Evolutionary conservation across 176 grass and related monocot species (phyloP), one percentile per base, ranked within the genome.

Genomic region (Otatea glauca): DNA sequence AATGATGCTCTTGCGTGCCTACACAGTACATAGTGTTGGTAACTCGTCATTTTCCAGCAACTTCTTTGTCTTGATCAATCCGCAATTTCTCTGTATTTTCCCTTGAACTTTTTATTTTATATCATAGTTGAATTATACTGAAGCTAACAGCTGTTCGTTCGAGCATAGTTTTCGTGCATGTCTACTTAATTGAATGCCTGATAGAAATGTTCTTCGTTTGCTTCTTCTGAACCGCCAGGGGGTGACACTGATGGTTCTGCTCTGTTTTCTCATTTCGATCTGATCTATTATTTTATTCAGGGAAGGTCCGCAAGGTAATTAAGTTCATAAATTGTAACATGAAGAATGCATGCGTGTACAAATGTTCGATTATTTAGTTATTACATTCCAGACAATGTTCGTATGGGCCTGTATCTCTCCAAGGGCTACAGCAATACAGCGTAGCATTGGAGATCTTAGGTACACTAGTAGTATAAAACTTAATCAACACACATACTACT

Each of bases 131-230:
- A 50, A 37, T 55, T 37, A 13, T 2, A 34, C 25, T 74, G 4
- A 49, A 74, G 55, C 53, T 55, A 8, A 44, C 7, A 53, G 4
- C 8, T 51, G 29, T 75, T 20, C 12, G 72, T 55, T 75, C 5
- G 27, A 75, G 32, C 49, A 54, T 56, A 75, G 72, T 53, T 75
- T 37, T 75, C 72, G 38, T 34, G 32, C 27, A 37, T 18, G 32
- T 9, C 18, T 59, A n/a, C 9, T 59, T 4, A 4, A 59, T 11
- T n/a, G 21, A 9, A 10, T 23, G 56, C 9, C 56, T 59, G 56
- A 24, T 11, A 59, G 21, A 59, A 24, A 59, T 11, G 56, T 68
- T 53, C 47, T 53, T 29, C 4, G 29, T 18, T 72, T 72, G 20
- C 47, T 4, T 24, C 23, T 18, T 64, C 61, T 29, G 13, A 65